Evolutionary conservation across 1,284 basidiomycete species (phyloP).

Genomic region (Pseudozyma sp.): DNA sequence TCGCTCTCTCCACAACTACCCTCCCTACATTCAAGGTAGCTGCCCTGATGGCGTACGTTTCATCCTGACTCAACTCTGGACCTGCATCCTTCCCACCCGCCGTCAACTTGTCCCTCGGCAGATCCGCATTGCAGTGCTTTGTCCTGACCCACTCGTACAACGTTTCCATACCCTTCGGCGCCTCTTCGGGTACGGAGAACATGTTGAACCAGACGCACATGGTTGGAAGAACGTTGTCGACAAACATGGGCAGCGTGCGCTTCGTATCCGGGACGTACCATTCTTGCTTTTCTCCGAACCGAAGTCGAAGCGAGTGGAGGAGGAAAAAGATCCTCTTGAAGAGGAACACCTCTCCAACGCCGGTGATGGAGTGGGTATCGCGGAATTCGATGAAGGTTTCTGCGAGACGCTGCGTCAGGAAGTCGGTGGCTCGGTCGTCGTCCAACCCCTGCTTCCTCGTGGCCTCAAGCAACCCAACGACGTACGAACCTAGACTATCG

Average conservation of each 20-base stretch:
- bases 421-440: constrained; percentile 37
- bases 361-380: constrained; percentile 41
- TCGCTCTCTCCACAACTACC: constrained; percentile 43
- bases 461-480: constrained; percentile 76
- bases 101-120: constrained; percentile 4
- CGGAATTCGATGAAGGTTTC: constrained; percentile 55
- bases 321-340: constrained; percentile 90
- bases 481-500: constrained; percentile 79
- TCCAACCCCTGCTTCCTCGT: constrained; percentile 70
- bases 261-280: constrained; percentile 70
- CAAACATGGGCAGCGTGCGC: constrained; percentile 75
- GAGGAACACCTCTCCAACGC: constrained; percentile 74
- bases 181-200: constrained; percentile 74
- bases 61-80: constrained; percentile 31
- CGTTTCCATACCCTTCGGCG: constrained; percentile 9
- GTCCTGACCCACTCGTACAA: constrained; percentile 18
- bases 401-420: constrained; percentile 7
- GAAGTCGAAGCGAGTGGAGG: constrained; percentile 76
- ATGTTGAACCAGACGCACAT: constrained; percentile 81
- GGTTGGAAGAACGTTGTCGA: constrained; percentile 88
- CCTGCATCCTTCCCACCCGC: constrained; percentile 18
- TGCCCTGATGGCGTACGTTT: constrained; percentile 61
- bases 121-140: constrained; percentile 7
- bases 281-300: constrained; percentile 56
- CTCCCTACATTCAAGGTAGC: constrained; percentile 53